Evolutionary conservation across 2,329 filamentous ascomycete species (phyloP), one percentile per base, ranked within the genome.

Genomic region (Didymella pinodella): DNA sequence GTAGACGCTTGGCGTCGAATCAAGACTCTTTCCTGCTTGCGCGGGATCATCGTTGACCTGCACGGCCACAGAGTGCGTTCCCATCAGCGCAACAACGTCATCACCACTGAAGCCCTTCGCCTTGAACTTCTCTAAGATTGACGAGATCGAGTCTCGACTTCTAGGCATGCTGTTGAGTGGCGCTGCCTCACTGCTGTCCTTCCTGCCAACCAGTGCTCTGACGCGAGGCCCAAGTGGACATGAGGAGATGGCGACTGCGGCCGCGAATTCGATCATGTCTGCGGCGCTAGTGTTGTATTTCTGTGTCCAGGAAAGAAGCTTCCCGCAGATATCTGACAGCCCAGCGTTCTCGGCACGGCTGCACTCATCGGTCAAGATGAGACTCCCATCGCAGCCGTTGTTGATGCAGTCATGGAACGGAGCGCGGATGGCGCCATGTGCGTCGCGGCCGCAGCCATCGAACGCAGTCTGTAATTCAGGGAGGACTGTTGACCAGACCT

Each of bases 261-360:
- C 67, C 2, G 67, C 71, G 31, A 74, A 72, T 28, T 72, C 63
- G 8, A 73, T 70, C 61, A 70, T 71, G 49, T 73, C 71, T 44
- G 71, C 70, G 1, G 62, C 63, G 26, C 66, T 64, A 50, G 72
- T 70, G 28, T 65, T 70, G 60, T 79, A 81, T 48, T 78, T 74
- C 18, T 65, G 65, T 36, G 76, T 77, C 74, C 80, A 77, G 7
- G 62, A 56, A 36, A 69, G 65, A 1, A 81, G 71, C 49, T 76
- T 74, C 3, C 63, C 60, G n/a, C 76, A 78, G 32, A 82, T 81
- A 2, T 70, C 70, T 46, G 72, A 61, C 2, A 86, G 73, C 0
- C 82, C 82, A 3, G 61, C 65, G 64, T 86, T 77, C 40, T 78
- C 74, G 0, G 64, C n/a, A 10, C 77, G 69, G 22, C 63, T 59